Evolutionary conservation across 2,329 filamentous ascomycete species (phyloP), one percentile per base, ranked within the genome.

Genomic region (Penicillium crustosum): DNA sequence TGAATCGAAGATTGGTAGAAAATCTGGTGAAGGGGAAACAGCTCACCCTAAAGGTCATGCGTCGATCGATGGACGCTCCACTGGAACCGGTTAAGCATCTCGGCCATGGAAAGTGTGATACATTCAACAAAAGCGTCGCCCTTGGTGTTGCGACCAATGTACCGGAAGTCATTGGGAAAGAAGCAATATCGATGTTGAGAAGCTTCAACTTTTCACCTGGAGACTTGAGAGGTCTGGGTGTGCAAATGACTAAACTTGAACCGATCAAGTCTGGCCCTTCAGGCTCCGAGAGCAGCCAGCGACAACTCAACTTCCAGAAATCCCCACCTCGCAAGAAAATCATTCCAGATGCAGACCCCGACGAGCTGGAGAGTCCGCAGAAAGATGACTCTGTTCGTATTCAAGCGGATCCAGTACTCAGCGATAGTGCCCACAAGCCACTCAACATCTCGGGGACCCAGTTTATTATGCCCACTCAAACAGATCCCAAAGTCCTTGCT

Each of bases 31-130:
- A 89, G 69, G 94, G 94, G 15, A 89, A 85, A 63, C 90, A 96
- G 61, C 80, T 99, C 49, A 96, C 92, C 0, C 86, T 99, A 81
- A 97, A 97, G 72, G 89, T 99, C 59, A 97, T 99, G 92, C 85
- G 89, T 61, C 86, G 93, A 60, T 86, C 93, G 17, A 80, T 87
- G 23, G 90, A 96, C 76, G 93, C 94, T 17, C 94, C 94, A 0
- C 77, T 97, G 17, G 93, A 97, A 71, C 91, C 94, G 2, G 86
- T 89, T 0, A 99, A 99, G 70, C 92, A 97, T 75, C 81, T 99
- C 1, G 94, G 94, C 0, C 94, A 97, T 74, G 94, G 94, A 1
- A 93, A 92, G 75, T 99, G 94, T 69, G 94, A 99, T 70, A 90
- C 87, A 0, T 95, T 93, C 79, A 97, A 91, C 78, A 97, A 95